These are phyloP conservation scores for Metarhizium humberi DNA, from an alignment of 2,329 filamentous ascomycete species.

Conservation along the genomic window DNA sequence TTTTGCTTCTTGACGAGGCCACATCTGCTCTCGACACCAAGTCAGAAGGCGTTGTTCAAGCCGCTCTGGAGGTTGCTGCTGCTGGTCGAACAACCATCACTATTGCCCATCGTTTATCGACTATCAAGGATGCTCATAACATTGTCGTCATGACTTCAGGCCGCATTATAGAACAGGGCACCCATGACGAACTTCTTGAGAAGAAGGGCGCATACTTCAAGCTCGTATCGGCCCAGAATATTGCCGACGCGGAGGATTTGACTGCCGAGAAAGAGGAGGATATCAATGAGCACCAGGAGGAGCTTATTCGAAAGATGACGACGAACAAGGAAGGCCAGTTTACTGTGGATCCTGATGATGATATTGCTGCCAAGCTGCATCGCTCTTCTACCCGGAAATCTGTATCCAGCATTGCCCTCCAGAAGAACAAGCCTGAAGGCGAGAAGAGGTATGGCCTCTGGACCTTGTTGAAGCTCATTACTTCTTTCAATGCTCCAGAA, in stretches of 20 bases:
- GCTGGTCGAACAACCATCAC: slow-evolving; percentile 88
- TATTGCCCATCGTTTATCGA: slow-evolving; percentile 91
- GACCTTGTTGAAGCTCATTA: slow-evolving; percentile 71
- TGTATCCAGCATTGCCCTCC: slow-evolving; percentile 61
- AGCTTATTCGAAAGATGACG: slow-evolving; percentile 38
- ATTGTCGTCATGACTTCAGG: slow-evolving; percentile 89
- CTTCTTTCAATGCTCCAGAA: slow-evolving; percentile 68
- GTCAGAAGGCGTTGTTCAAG: slow-evolving; percentile 89
- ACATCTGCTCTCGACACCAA: slow-evolving; percentile 91
- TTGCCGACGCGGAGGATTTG: slow-evolving; percentile 51
- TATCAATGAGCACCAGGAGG: slow-evolving; percentile 39
- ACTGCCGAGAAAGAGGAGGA: slow-evolving; percentile 40
- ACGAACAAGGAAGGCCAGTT: slow-evolving; percentile 30
- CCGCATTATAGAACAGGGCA: slow-evolving; percentile 85
- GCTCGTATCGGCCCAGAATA: slow-evolving; percentile 81
- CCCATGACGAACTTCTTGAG: slow-evolving; percentile 69
- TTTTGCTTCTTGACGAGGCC: slow-evolving; percentile 88
- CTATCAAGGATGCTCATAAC: slow-evolving; percentile 88
- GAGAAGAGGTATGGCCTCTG: slow-evolving; percentile 57
- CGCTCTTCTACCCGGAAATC: slow-evolving; percentile 48
- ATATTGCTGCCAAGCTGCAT: slow-evolving; percentile 48
- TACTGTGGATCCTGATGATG: slow-evolving; percentile 51
- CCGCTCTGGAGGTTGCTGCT: slow-evolving; percentile 77
- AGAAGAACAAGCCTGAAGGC: slow-evolving; percentile 39
- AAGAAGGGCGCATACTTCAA: slow-evolving; percentile 66